Evolutionary conservation across 768 basidiomycete species (phyloP), one percentile per base, ranked within the genome.

Genomic region (Brasilioporus rufonigricans): DNA sequence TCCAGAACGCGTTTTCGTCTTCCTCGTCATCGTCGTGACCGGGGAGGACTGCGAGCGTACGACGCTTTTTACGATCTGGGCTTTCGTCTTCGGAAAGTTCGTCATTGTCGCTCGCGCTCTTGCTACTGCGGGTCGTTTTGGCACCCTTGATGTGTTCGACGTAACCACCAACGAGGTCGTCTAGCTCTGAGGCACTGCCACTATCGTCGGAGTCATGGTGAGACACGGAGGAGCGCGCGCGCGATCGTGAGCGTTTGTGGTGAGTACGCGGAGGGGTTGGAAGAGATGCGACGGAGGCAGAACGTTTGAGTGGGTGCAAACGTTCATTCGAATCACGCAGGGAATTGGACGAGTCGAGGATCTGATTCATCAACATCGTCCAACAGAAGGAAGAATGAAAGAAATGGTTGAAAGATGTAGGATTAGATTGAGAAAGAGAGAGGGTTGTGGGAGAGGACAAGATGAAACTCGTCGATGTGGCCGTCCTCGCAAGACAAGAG

Each of bases 181-280:
- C 70, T 13, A 55, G 49, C n/a, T 65, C 79, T 33, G 74, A 74
- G 55, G 71, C 74, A 56, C 67, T 74, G 50, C 65, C 68, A 33
- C 71, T 59, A 26, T 65, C 69, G 27, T 76, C 71, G 10, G 71
- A 67, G 53, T 77, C 79, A 56, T 67, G 71, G 54, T 81, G 78
- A 23, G 79, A 80, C 38, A 78, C 76, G 32, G 74, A 74, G 18
- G 78, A 77, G 0, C 70, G 71, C 45, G 75, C 67, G 23, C 78
- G 76, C 8, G 72, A 65, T 36, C 74, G 74, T 52, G 77, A 70
- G 19, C 75, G 76, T 57, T 78, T 84, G 53, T 80, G 74, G 46
- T 72, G 76, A 9, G 85, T 86, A 27, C 81, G 72, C 0, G 86
- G 86, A 21, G 86, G 86, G 0, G 86, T 88, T 35, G 84, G 85